These are phyloP conservation scores for Fusarium nisikadoi DNA, from an alignment of 2,329 filamentous ascomycete genomes.

Conservation along the genomic window DNA sequence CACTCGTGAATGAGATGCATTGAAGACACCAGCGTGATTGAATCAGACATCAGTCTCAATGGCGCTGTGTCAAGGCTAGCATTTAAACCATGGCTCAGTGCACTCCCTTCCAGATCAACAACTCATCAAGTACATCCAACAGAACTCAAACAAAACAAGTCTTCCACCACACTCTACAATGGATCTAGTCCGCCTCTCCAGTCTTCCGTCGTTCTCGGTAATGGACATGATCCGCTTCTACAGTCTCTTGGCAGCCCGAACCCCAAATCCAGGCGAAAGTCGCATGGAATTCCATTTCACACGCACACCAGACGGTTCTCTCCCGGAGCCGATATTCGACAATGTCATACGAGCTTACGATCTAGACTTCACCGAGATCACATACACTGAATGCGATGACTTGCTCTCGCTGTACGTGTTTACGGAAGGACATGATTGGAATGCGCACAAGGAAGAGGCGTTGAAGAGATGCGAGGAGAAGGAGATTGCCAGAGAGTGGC, in stretches of 20 bases:
- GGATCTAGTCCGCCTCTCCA: background rate
- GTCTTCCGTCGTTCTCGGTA: too few species aligned
- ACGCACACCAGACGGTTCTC: background rate
- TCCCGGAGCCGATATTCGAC: background rate
- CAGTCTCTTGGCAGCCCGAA: too few species aligned
- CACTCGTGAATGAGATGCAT: background rate
- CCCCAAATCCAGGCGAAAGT: background rate
- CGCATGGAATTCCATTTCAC: background rate
- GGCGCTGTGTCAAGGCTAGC: too few species aligned
- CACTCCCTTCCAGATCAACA: accelerated
- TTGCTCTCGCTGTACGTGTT: background rate
- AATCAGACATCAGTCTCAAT: background rate
- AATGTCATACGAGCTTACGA: background rate
- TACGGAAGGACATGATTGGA: background rate
- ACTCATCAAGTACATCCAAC: accelerated
- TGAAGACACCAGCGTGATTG: accelerated
- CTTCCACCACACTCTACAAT: background rate
- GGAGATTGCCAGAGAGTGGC: background rate
- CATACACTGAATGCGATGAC: background rate
- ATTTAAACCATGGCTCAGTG: background rate
- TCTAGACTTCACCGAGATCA: background rate
- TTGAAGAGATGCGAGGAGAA: background rate
- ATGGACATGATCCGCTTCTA: background rate
- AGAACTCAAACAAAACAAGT: background rate
- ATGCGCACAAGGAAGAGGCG: background rate